These are phyloP conservation scores for Amylocarpus encephaloides DNA, from an alignment of 2,329 filamentous ascomycete genomes.

Conservation along the genomic window DNA sequence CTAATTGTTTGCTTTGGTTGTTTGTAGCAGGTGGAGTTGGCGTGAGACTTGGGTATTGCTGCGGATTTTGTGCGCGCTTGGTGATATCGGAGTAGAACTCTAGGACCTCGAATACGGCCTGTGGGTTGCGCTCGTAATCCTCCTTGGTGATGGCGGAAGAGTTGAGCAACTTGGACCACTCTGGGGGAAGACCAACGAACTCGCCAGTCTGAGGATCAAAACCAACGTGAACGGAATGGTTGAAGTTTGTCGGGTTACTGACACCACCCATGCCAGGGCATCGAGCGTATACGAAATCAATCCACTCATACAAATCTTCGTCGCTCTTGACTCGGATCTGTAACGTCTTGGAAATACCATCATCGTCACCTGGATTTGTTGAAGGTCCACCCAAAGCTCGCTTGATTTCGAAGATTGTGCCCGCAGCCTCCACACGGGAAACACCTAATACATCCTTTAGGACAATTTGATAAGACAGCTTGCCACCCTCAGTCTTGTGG, in stretches of 20 bases:
- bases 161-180: conserved; percentile 96
- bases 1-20: conserved; percentile 57
- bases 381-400: conserved; percentile 63
- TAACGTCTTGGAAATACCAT: conserved; percentile 73
- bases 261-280: conserved; percentile 97
- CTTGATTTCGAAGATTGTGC: conserved; percentile 91
- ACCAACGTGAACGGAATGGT: conserved; percentile 92
- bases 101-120: conserved; percentile 73
- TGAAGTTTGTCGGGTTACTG: conserved; percentile 97
- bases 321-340: conserved; percentile 93
- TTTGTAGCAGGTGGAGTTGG: conserved; percentile 54
- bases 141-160: conserved; percentile 97
- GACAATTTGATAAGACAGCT: conserved; percentile 77
- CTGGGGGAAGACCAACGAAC: conserved; percentile 87
- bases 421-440: conserved; percentile 81
- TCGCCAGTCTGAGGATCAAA: conserved; percentile 94
- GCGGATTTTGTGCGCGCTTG: conserved; percentile 66
- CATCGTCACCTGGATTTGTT: conserved; percentile 63
- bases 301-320: conserved; percentile 97
- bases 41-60: conserved; percentile 60
- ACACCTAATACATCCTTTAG: conserved; percentile 87
- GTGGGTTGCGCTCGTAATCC: conserved; percentile 94
- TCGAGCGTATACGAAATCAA: conserved; percentile 93
- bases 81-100: conserved; percentile 83
- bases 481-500: conserved; percentile 83